Base-by-base conservation (phyloP, 345 rosid species). In the Crucihimalaya himalaica region DNA sequence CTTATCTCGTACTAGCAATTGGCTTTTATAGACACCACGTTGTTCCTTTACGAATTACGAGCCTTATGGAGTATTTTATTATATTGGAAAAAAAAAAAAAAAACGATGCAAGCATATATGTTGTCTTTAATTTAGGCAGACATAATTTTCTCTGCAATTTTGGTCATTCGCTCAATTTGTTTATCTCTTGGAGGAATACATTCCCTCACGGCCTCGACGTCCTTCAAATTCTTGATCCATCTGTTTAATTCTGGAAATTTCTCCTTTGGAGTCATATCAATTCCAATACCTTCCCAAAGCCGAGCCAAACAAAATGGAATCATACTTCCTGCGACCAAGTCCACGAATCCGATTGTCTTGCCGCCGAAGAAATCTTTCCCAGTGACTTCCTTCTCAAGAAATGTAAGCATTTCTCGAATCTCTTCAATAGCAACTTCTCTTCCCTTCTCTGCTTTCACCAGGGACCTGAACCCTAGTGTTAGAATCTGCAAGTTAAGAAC, bases 311-410 rank as follows among this genome's bases (percentile, higher is more conserved):
- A 78, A 29, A 50, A 73, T 0, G 77, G 72, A 21, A 77, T 45
- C 45, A 67, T 28, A 21, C 27, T 69, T 66, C 78, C 72, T 7
- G 55, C 78, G 7, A 70, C 80, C 46, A 78, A 28, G 71, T 78
- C 83, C 70, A 80, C 47, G 18, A 63, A 67, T 60, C 86, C 80
- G 0, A 63, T 4, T 0, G 20, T 68, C 43, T 80, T 43, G 14
- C 81, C 81, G 1, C 80, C 84, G 9, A 83, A 80, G 67, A 75
- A 83, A 14, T 73, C 42, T 64, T 75, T 72, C 25, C 78, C 69
- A 15, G 59, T 64, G 15, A 75, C 68, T 63, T 72, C 74, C 23
- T 72, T 69, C 66, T 80, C 84, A 32, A 83, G 80, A 18, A 68
- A 21, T 42, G 0, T 74, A 39, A 81, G 5, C 40, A 63, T 66